Evolutionary conservation across 2,329 filamentous ascomycete genomes (phyloP), one percentile per base, ranked within the genome.

Genomic region (Aspergillus pseudoterreus): DNA sequence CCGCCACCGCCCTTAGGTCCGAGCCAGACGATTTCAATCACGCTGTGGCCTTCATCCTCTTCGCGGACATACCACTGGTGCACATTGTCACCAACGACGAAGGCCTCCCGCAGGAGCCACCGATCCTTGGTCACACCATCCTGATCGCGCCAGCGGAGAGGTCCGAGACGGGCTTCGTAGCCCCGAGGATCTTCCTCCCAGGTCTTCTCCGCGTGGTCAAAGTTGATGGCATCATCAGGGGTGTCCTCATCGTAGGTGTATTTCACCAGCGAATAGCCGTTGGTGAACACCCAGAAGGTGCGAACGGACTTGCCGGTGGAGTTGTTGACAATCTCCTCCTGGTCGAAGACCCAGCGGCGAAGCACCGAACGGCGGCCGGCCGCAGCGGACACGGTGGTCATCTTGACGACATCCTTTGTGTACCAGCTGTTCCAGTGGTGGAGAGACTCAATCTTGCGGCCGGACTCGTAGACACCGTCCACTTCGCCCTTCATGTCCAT

Each of bases 361-460:
- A 75, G 65, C 32, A 75, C 66, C 2, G 71, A 74, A 41, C 66
- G 63, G 32, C 71, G 69, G 41, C 72, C 72, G 1, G 71, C 71
- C 27, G 66, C 69, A 19, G 70, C 70, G 17, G 70, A 53, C 12
- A 74, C 71, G 17, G 72, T 65, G 51, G 65, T 69, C 71, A 75
- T 75, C 61, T 72, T 72, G 32, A 74, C 69, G 3, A 75, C 72
- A 50, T 75, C 72, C 64, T 72, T 73, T 49, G 60, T 66, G 56
- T 73, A 74, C 72, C 72, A 75, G 38, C 68, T 72, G 58, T 67
- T 70, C 71, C 72, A 75, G 58, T 75, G 72, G 59, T 75, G 72
- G 47, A 75, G 62, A 41, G 70, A 69, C 50, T 74, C 67, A n/a
- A 75, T 73, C 59, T 64, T 68, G 38, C 69, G 65, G 24, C 72